Base-by-base conservation (phyloP, 208 protist species). In the Wallacemonas sp. region DNA sequence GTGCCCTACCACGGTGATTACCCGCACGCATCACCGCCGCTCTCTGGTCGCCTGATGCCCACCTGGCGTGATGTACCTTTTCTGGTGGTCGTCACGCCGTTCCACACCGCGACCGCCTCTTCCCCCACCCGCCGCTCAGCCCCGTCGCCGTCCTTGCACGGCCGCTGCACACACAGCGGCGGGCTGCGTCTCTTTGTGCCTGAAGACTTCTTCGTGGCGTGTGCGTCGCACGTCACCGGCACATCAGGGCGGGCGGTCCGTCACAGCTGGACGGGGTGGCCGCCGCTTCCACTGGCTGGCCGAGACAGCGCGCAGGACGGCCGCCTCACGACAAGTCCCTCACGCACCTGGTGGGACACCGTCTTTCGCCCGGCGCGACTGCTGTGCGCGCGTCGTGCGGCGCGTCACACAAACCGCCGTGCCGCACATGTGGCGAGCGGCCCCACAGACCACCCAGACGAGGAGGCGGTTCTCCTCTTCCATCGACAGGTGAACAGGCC, bases 171-270 rank as follows among this genome's bases (percentile, higher is more conserved):
- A n/a, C n/a, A n/a, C n/a, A n/a, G n/a, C n/a, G 32, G 30, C 22
- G 50, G 50, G 10, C 38, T 57, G 12, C 50, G 21, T 5, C 50
- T 57, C 12, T 57, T 57, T 27, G 50, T 57, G 3, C 50, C 50
- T 5, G 30, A 57, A 32, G 50, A 57, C n/a, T 57, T 57, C 50
- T 57, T 57, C 17, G 4, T 57, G 5, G 50, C 30, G n/a, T 57
- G 50, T 32, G 50, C 33, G 19, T 8, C 24, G 46, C 10, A 34
- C 4, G 46, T 26, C 24, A 8, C 21, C 8, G 0, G 10, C 6
- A 6, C 0, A 26, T 8, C 24, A 3, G n/a, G n/a, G n/a, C n/a
- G n/a, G n/a, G n/a, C n/a, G n/a, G n/a, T n/a, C n/a, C n/a, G n/a
- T n/a, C 50, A 57, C 45, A 30, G 50, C 32, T 57, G 50, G 50